Conservation (phyloP, 148 eudicot species). For the Rhododendron williamsianum region DNA sequence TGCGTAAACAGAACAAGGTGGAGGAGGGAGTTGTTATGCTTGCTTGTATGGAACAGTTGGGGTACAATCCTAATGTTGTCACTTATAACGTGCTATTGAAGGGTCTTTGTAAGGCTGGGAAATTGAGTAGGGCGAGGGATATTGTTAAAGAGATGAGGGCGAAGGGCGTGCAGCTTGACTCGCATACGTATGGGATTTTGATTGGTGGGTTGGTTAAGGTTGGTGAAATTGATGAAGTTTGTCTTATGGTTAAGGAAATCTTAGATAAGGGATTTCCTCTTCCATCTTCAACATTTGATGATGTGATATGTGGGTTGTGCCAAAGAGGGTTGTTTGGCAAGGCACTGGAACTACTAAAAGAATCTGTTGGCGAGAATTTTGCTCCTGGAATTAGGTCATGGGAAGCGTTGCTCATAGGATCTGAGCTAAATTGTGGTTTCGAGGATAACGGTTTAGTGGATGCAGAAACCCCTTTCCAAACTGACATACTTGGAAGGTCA, state of each 20-base stretch:
- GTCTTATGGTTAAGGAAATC: conserved; percentile 28
- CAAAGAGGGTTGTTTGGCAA: conserved; percentile 12
- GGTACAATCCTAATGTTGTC: conserved; percentile 36
- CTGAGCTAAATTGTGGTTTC: conserved; percentile 9
- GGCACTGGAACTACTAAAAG: not conserved
- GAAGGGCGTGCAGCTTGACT: conserved; percentile 26
- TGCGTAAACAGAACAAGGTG: conserved; percentile 45
- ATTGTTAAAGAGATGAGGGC: conserved; percentile 29
- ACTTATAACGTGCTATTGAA: conserved; percentile 38
- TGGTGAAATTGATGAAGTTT: conserved; percentile 31
- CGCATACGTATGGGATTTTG: conserved; percentile 27
- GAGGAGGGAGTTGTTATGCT: conserved; percentile 44
- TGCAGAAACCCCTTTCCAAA: not conserved
- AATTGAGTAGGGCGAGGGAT: conserved; percentile 27
- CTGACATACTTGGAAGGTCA: not conserved
- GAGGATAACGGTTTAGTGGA: not conserved
- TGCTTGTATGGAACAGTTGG: conserved; percentile 44
- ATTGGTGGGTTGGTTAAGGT: conserved; percentile 21
- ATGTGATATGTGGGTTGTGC: conserved; percentile 23
- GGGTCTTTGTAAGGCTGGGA: conserved; percentile 31
- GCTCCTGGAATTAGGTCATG: conserved; percentile 30
- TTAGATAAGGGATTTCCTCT: conserved; percentile 24
- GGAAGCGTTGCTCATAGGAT: conserved; percentile 31
- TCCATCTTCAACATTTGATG: conserved; percentile 22
- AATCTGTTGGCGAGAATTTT: not conserved